Evolutionary conservation across 108 stramenopile species (phyloP).

Genomic region (Skeletonema costatum): DNA sequence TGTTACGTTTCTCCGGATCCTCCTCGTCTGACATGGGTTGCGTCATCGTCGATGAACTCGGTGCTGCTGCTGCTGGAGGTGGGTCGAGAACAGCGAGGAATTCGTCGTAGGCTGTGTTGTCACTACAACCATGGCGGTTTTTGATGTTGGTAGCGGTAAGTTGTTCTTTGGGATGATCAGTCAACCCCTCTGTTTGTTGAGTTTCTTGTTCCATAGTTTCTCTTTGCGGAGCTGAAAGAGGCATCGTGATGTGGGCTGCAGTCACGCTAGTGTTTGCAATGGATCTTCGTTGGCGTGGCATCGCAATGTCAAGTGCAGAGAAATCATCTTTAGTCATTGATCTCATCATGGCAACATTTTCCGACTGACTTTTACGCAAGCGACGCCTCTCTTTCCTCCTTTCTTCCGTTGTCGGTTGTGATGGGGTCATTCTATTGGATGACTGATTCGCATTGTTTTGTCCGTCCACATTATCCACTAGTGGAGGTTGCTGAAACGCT

Average conservation of each 20-base stretch:
- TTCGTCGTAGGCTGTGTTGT: too few species aligned
- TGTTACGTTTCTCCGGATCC: not conserved
- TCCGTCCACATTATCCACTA: not conserved
- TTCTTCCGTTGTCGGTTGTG: not conserved
- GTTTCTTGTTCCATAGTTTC: not conserved
- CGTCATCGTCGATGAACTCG: too few species aligned
- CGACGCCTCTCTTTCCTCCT: conserved; percentile 2
- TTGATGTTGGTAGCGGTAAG: too few species aligned
- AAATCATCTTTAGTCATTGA: not conserved
- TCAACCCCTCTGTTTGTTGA: not conserved
- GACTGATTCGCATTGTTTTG: not conserved
- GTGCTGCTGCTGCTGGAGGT: too few species aligned
- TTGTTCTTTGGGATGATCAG: not conserved
- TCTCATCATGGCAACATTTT: conserved; percentile 18
- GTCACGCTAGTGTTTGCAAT: not conserved
- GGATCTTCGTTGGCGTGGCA: not conserved
- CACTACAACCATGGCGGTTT: too few species aligned
- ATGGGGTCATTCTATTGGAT: not conserved
- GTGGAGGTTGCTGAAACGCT: not conserved
- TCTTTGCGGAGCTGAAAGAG: not conserved
- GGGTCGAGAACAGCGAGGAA: too few species aligned
- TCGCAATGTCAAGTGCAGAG: not conserved
- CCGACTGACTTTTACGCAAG: conserved; percentile 15
- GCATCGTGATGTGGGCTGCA: too few species aligned
- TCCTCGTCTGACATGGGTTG: not conserved